Base-by-base conservation (phyloP, 2,329 filamentous ascomycete genomes). In the Parastagonospora avenae region DNA sequence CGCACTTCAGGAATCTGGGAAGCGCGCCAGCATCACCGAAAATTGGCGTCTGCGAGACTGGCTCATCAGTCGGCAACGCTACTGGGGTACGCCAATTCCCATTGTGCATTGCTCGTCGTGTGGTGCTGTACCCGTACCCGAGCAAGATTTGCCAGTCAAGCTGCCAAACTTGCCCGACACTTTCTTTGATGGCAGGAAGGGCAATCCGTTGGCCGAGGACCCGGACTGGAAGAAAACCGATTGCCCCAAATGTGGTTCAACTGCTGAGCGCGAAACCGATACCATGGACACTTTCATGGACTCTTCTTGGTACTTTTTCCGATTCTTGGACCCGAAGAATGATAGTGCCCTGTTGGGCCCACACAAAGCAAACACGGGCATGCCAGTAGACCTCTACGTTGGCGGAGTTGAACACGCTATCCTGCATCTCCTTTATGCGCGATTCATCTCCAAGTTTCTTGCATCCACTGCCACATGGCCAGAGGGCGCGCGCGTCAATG, bases 211-310 rank as follows among this genome's bases (percentile, higher is more conserved):
- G 14, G 89, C 90, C 58, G 81, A 83, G 15, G 85, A 86, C 1
- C 76, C 85, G 10, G 84, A 88, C 7, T 96, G 91, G 86, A 80
- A 91, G 39, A 85, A 92, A 62, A 89, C 86, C 0, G 72, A 79
- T 2, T 96, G 92, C 67, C 92, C 92, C 4, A 83, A 83, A 60
- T 96, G 92, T 64, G 77, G 82, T 12, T 80, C 82, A 1, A 75
- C 84, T 19, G 92, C 90, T 6, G 88, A 85, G 68, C 83, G 92
- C 57, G 92, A 96, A 59, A 96, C 92, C 0, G 92, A 96, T 70
- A 96, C 92, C 2, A 96, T 96, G 92, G 92, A 96, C 72, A 96
- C 92, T 0, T 96, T 96, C 74, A 92, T 96, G 54, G 92, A 96
- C 74, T 96, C 91, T 1, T 95, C 91, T 46, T 96, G 92, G 92